Evolutionary conservation across 306 rosid genomes (phyloP).

Genomic region (Spatholobus suberectus): DNA sequence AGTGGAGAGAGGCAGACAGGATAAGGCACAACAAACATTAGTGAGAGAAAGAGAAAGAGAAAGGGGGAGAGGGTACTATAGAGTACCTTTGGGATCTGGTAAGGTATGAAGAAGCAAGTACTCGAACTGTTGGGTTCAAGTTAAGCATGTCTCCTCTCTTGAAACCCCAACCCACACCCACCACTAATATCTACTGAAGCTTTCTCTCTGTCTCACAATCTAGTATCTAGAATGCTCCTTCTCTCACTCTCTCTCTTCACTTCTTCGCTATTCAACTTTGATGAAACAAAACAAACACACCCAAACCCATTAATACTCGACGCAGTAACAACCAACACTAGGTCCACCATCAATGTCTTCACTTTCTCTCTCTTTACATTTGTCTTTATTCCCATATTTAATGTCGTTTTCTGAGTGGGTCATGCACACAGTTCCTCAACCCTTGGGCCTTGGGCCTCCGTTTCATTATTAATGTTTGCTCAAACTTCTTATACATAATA

Average conservation of each 20-base stretch:
- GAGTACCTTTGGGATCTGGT: conserved; percentile 70
- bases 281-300: conserved; percentile 10
- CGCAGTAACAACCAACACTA: conserved; percentile 14
- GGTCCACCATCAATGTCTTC: conserved; percentile 40
- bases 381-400: not conserved
- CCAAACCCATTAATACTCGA: conserved; percentile 28
- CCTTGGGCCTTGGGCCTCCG: conserved; percentile 47
- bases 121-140: conserved; percentile 63
- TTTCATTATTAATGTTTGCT: conserved; percentile 27
- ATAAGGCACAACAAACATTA: conserved; percentile 17
- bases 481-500: too few relatives aligned
- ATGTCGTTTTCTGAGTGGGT: conserved; percentile 42
- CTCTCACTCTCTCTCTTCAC: not conserved
- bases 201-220: not conserved
- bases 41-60: conserved; percentile 11
- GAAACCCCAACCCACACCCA: conserved; percentile 45
- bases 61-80: too few relatives aligned
- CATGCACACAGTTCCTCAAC: conserved; percentile 50
- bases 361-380: not conserved
- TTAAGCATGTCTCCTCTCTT: conserved; percentile 73
- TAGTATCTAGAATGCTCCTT: conserved; percentile 34
- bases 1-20: conserved; percentile 31
- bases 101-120: conserved; percentile 59
- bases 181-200: conserved; percentile 16
- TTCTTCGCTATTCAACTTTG: not conserved